Evolutionary conservation across 2,329 filamentous ascomycete species (phyloP).

Genomic region (Polytolypa hystricis): DNA sequence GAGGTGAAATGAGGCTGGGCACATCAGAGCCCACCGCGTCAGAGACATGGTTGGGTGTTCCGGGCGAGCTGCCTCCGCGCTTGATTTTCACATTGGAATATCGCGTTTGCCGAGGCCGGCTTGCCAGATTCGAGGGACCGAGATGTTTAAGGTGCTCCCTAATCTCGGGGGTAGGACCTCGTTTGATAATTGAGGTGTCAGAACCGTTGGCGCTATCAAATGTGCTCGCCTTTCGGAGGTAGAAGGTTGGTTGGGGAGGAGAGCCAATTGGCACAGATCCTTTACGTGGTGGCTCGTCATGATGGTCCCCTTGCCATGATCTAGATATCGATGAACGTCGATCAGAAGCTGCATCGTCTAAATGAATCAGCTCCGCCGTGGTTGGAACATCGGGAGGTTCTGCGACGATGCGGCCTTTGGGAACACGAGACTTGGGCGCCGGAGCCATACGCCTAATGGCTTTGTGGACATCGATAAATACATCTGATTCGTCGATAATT

Average conservation of each 20-base stretch:
- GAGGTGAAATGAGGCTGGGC: conserved; percentile 21
- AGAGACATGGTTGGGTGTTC: conserved; percentile 21
- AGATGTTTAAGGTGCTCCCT: conserved; percentile 52
- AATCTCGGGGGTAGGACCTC: conserved; percentile 44
- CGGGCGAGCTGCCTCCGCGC: conserved; percentile 38
- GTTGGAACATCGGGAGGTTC: conserved; percentile 30
- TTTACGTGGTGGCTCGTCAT: conserved; percentile 18
- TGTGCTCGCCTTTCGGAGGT: conserved; percentile 26
- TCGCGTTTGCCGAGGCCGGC: conserved; percentile 48
- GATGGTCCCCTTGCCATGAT: conserved; percentile 15
- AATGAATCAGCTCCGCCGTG: conserved; percentile 21
- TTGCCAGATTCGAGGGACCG: conserved; percentile 53
- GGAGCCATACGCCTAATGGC: conserved; percentile 82
- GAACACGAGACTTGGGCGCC: conserved; percentile 65
- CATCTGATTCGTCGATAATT: conserved; percentile 97
- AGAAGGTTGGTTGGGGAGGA: conserved; percentile 28
- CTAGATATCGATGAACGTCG: conserved; percentile 14
- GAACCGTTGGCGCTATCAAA: conserved; percentile 19
- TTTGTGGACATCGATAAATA: conserved; percentile 97
- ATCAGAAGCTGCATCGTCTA: conserved; percentile 39
- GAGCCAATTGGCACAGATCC: conserved; percentile 21
- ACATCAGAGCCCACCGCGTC: conserved; percentile 1
- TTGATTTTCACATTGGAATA: conserved; percentile 57
- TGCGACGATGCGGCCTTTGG: conserved; percentile 43
- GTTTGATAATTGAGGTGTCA: conserved; percentile 31